phyloP scores from a whole-genome alignment of 192 early-diverging fungal genomes.

The Phycomyces nitens region DNA sequence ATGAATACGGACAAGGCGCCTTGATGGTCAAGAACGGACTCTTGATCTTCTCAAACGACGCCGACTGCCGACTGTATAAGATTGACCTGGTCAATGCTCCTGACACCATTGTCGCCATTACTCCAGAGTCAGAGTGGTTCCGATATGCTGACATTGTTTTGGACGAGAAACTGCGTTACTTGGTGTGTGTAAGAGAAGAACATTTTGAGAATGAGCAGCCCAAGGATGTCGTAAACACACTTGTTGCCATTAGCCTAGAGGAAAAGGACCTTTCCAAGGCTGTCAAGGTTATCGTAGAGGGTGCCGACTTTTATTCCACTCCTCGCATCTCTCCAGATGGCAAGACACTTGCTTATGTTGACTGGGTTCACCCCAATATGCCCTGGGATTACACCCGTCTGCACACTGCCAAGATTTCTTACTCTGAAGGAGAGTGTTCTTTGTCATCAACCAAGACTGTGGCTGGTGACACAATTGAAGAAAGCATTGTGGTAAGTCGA shows the following conservation, averaged over 20 bases:
- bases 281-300: constrained; percentile 49
- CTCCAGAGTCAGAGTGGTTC: constrained; percentile 39
- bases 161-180: constrained; percentile 48
- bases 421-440: constrained; percentile 1
- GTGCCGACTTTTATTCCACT: constrained; percentile 64
- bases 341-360: constrained; percentile 54
- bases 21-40: constrained; percentile 53
- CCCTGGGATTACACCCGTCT: constrained; percentile 72
- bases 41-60: constrained; percentile 62
- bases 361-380: constrained; percentile 78
- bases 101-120: constrained; percentile 36
- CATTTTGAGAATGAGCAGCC: constrained; percentile 58
- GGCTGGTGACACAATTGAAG: constrained; percentile 38
- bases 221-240: constrained; percentile 48
- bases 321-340: constrained; percentile 52
- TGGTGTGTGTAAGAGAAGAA: constrained; percentile 67
- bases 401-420: constrained; percentile 39
- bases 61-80: constrained; percentile 53
- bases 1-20: constrained; percentile 74
- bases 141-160: constrained; percentile 67
- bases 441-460: constrained; percentile 15
- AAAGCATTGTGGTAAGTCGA: constrained; percentile 35
- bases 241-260: constrained; percentile 55
- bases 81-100: constrained; percentile 30
- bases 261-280: constrained; percentile 15